phyloP scores from a whole-genome alignment of 768 basidiomycete genomes.

The Amanita thiersii region DNA sequence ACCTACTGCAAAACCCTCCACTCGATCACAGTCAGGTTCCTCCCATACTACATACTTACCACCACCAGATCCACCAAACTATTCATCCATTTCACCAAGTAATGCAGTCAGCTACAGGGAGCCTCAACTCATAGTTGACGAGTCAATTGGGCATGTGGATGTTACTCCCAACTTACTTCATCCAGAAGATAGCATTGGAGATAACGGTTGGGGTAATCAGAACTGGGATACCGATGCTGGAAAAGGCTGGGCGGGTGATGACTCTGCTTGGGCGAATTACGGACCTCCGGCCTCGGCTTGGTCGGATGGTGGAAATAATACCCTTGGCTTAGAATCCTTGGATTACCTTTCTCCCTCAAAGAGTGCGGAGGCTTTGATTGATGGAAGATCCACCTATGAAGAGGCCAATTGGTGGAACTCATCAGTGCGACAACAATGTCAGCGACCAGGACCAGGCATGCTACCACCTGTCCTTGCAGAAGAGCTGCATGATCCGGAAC shows the following conservation, averaged over 20 bases:
- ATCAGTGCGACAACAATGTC: constrained; percentile 29
- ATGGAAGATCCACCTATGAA: constrained; percentile 51
- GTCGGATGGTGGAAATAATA: constrained; percentile 9
- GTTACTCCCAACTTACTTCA: constrained; percentile 32
- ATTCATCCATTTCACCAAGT: constrained; percentile 18
- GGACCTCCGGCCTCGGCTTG: constrained; percentile 13
- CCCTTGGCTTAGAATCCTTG: constrained; percentile 15
- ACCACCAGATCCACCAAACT: constrained; percentile 28
- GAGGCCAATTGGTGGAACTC: constrained; percentile 68
- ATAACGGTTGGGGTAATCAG: constrained; percentile 14
- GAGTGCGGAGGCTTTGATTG: constrained; percentile 34
- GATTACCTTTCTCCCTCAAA: constrained; percentile 19
- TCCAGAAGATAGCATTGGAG: constrained; percentile 9
- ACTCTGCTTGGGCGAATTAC: constrained; percentile 9
- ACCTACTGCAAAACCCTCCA: constrained; percentile 26
- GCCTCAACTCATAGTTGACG: constrained; percentile 45
- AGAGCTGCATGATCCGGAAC: constrained; percentile 61
- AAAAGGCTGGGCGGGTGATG: constrained; percentile 13
- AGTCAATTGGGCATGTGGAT: constrained; percentile 23
- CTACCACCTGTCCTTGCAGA: constrained; percentile 63
- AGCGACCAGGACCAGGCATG: constrained; percentile 64
- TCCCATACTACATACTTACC: constrained; percentile 31
- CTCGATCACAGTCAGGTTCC: constrained; percentile 35
- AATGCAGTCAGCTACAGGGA: constrained; percentile 37
- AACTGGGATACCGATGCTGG: constrained; percentile 13